Evolutionary conservation across 2,329 filamentous ascomycete genomes (phyloP).

Genomic region (Chalaropsis ovoidea): DNA sequence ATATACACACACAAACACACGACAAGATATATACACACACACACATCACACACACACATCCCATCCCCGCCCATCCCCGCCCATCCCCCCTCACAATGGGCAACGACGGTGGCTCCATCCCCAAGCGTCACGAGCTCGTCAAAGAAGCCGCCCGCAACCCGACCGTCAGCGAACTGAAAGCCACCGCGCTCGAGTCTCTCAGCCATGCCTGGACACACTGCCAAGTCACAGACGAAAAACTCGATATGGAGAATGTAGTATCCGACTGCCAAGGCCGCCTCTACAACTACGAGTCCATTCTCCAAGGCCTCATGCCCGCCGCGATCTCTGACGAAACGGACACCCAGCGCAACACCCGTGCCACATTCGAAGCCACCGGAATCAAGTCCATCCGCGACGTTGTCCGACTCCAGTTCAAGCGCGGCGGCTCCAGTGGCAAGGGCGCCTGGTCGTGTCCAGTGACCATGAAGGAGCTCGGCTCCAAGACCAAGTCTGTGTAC

Average conservation of each 20-base stretch:
- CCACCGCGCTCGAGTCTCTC: conserved; percentile 73
- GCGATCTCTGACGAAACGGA: conserved; percentile 43
- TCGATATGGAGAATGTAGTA: conserved; percentile 62
- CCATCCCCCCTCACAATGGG: conserved; percentile 55
- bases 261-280: conserved; percentile 75
- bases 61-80: neutral
- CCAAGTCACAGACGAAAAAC: conserved; percentile 67
- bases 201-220: conserved; percentile 80
- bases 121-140: conserved; percentile 89
- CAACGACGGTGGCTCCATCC: conserved; percentile 95
- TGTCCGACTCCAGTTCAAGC: conserved; percentile 70
- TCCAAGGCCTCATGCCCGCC: conserved; percentile 49
- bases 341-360: conserved; percentile 32
- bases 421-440: conserved; percentile 32
- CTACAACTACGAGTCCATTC: conserved; percentile 88
- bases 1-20: too few relatives aligned
- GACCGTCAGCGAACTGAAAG: conserved; percentile 78
- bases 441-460: conserved; percentile 67
- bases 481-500: conserved; percentile 71
- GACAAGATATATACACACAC: too few relatives aligned
- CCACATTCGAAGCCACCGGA: conserved; percentile 40
- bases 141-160: conserved; percentile 79
- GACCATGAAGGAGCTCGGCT: conserved; percentile 75
- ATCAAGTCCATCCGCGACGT: conserved; percentile 79
- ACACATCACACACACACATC: neutral